Base-by-base conservation (phyloP, 805 yeast species). In the Starmerella asiatica region DNA sequence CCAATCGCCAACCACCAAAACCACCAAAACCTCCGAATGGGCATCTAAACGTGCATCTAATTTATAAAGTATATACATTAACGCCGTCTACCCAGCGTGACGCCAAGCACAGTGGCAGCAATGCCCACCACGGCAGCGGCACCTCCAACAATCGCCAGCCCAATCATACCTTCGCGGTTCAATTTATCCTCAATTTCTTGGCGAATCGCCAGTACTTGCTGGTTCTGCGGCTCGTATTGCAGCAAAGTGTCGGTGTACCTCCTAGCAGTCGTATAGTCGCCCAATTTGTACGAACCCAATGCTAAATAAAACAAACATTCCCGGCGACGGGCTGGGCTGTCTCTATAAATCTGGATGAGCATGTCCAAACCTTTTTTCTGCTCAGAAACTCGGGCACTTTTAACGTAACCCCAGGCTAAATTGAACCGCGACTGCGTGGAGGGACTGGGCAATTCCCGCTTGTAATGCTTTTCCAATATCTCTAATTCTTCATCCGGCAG, bases 391-490 rank as follows among this genome's bases (percentile, higher is more conserved):
- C 68, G 66, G 37, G 59, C 56, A 2, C 93, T 76, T 57, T 84
- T 86, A 46, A 93, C 73, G 37, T 91, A 65, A 3, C 93, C 98
- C 98, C 99, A 91, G 0, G 96, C 93, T 52, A 81, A 82, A 60
- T 93, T 91, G 69, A 91, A 91, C 42, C 76, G 72, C 2, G 95
- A 78, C 58, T 85, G 96, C 0, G 81, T 69, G 0, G 86, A 69
- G 0, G 83, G 85, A 29, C 70, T 65, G 4, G 91, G 93, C 24
- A 80, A 76, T 56, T 91, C 97, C 1, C 78, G 66, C 21, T 75
- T 71, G 30, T 82, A 84, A 53, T 84, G 94, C 50, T 75, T 71
- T 47, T 73, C 76, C 23, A 91, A 69, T 1, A 85, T 70, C 14
- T 73, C 77, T 31, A 91, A 67, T 53, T 88, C 93, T 41, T 78